A percentile compares a stretch with the other conserved stretches of the same genome.
These are phyloP conservation scores for Sclerotinia sclerotiorum DNA, from an alignment of 2,329 filamentous ascomycete genomes.

Conservation along the genomic window DNA sequence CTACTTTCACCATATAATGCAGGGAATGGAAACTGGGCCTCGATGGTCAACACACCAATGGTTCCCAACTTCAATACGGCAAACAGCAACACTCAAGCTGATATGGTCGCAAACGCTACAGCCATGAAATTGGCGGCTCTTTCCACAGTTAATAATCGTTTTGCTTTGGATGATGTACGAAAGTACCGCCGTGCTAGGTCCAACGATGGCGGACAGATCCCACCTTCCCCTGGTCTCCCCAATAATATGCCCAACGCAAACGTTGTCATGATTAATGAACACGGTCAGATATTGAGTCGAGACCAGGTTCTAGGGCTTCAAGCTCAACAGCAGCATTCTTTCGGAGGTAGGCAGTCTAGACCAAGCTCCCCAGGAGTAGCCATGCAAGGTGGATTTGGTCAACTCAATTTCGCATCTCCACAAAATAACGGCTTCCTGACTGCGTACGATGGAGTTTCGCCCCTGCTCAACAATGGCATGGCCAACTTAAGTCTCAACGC, in stretches of 20 bases:
- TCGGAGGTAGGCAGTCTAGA: constrained; percentile 73
- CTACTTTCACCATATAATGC: constrained; percentile 80
- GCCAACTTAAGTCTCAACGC: constrained; percentile 69
- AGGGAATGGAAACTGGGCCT: constrained; percentile 92
- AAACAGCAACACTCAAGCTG: constrained; percentile 66
- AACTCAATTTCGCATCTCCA: constrained; percentile 76
- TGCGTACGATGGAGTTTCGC: constrained; percentile 75
- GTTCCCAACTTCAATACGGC: constrained; percentile 73
- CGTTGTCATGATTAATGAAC: constrained; percentile 91
- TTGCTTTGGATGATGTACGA: constrained; percentile 92
- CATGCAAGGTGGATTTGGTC: constrained; percentile 68
- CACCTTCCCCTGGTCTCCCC: constrained; percentile 66
- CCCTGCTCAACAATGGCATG: constrained; percentile 70
- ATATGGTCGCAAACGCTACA: constrained; percentile 98
- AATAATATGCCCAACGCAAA: constrained; percentile 68
- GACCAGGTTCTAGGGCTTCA: constrained; percentile 84
- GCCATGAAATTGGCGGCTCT: constrained; percentile 98
- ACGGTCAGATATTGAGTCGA: constrained; percentile 80
- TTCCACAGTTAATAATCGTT: constrained; percentile 97
- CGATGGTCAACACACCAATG: constrained; percentile 98
- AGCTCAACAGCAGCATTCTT: constrained; percentile 57
- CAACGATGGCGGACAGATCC: constrained; percentile 70
- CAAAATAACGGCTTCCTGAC: constrained; percentile 94
- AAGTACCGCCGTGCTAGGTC: constrained; percentile 93
- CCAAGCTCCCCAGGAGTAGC: constrained; percentile 87